phyloP scores from a whole-genome alignment of 768 basidiomycete species.

The Hypholoma sublateritium region DNA sequence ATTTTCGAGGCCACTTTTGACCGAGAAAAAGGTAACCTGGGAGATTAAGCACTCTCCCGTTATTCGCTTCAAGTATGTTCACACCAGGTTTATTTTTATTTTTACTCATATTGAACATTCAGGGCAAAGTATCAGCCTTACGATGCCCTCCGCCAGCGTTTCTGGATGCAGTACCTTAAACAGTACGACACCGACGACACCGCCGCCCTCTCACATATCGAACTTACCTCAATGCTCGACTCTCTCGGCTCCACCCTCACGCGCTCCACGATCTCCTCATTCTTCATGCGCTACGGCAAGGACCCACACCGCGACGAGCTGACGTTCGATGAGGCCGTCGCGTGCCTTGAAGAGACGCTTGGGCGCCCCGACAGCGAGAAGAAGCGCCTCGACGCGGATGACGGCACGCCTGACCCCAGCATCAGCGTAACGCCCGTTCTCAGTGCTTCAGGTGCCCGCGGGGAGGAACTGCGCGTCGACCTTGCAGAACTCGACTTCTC shows the following conservation, averaged over 20 bases:
- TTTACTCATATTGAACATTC: too few relatives aligned
- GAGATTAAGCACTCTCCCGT: slow-evolving; percentile 71
- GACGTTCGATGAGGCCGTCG: slow-evolving; percentile 75
- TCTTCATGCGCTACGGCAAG: slow-evolving; percentile 75
- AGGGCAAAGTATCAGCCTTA: slow-evolving; percentile 97
- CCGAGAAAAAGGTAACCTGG: slow-evolving; percentile 65
- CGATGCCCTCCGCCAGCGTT: slow-evolving; percentile 82
- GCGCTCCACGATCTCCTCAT: slow-evolving; percentile 70
- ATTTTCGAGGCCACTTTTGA: slow-evolving; percentile 63
- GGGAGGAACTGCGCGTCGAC: slow-evolving; percentile 35
- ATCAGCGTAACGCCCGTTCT: slow-evolving; percentile 54
- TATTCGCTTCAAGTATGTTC: slow-evolving; percentile 63
- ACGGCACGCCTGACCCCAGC: slow-evolving; percentile 45
- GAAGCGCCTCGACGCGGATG: slow-evolving; percentile 57
- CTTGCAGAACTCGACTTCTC: slow-evolving; percentile 58
- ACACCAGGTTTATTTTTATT: not conserved
- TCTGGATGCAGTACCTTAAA: slow-evolving; percentile 86
- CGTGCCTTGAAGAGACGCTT: slow-evolving; percentile 84
- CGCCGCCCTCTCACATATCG: slow-evolving; percentile 70
- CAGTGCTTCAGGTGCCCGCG: slow-evolving; percentile 36
- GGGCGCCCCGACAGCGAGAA: slow-evolving; percentile 72
- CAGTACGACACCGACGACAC: slow-evolving; percentile 93
- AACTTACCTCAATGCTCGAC: slow-evolving; percentile 94
- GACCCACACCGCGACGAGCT: slow-evolving; percentile 67
- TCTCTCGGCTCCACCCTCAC: slow-evolving; percentile 94